These are phyloP conservation scores for Moricandia arvensis DNA, from an alignment of 345 rosid species.

Conservation along the genomic window DNA sequence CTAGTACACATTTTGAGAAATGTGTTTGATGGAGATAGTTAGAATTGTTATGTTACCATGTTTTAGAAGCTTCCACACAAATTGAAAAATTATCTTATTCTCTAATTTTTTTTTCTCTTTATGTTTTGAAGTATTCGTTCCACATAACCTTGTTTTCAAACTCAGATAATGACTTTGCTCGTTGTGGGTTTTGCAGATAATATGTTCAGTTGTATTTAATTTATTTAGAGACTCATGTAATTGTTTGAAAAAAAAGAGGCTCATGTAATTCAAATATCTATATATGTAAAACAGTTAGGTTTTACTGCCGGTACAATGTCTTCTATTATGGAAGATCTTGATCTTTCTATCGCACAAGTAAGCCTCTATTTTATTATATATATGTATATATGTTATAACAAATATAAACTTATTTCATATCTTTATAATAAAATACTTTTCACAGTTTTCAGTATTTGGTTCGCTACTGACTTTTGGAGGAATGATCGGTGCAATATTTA, in stretches of 20 bases:
- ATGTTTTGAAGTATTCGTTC: not conserved
- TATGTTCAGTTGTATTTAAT: not conserved
- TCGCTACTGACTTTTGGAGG: conserved; percentile 60
- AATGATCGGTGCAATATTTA: conserved; percentile 47
- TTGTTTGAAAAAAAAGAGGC: too few species aligned
- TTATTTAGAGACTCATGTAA: not conserved
- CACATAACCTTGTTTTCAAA: not conserved
- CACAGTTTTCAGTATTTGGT: conserved; percentile 59
- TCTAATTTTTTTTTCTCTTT: not conserved
- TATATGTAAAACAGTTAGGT: conserved; percentile 40
- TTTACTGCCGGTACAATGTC: conserved; percentile 52
- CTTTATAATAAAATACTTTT: not conserved
- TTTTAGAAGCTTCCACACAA: not conserved
- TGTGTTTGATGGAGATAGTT: too few species aligned
- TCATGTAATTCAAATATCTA: not conserved
- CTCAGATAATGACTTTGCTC: not conserved
- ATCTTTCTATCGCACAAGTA: conserved; percentile 49
- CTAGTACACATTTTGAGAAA: not conserved
- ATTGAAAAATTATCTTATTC: not conserved
- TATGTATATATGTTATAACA: not conserved
- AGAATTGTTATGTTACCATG: too few species aligned
- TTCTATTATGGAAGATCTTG: conserved; percentile 49
- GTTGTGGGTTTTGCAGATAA: not conserved
- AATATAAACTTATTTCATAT: not conserved
- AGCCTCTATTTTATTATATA: not conserved